Conservation (phyloP, 345 rosid species). For the Bruguiera parviflora region DNA sequence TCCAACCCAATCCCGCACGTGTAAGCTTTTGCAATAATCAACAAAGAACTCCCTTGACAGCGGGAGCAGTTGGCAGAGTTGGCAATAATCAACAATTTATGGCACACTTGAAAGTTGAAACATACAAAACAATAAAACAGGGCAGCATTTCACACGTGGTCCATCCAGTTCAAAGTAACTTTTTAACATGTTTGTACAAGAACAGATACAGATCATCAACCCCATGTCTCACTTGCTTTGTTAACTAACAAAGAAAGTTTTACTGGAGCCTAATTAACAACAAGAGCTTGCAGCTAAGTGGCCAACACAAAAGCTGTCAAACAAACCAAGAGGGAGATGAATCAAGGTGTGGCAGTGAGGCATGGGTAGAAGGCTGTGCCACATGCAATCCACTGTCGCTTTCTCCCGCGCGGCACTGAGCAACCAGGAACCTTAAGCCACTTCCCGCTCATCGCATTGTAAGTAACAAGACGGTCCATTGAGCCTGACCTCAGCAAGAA, state of each 20-base stretch:
- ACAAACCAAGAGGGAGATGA: conserved; percentile 8
- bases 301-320: conserved; percentile 10
- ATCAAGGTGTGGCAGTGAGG: conserved; percentile 60
- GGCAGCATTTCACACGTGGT: conserved; percentile 1
- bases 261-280: background rate
- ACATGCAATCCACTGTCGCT: conserved; percentile 87
- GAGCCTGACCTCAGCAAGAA: conserved; percentile 83
- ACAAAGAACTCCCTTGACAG: background rate
- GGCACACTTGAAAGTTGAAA: background rate
- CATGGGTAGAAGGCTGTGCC: conserved; percentile 90
- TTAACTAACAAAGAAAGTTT: conserved; percentile 3
- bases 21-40: too few relatives aligned
- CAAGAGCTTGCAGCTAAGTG: conserved; percentile 21
- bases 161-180: conserved; percentile 4
- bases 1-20: too few relatives aligned
- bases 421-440: conserved; percentile 91
- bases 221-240: conserved; percentile 7
- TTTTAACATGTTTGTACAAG: conserved; percentile 18
- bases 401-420: conserved; percentile 63
- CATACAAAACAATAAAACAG: background rate
- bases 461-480: conserved; percentile 82
- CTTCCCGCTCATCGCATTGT: conserved; percentile 65
- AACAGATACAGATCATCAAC: background rate
- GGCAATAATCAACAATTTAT: too few relatives aligned
- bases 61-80: background rate